phyloP scores from a whole-genome alignment of 2,329 filamentous ascomycete species.

The Colletotrichum coccodes region DNA sequence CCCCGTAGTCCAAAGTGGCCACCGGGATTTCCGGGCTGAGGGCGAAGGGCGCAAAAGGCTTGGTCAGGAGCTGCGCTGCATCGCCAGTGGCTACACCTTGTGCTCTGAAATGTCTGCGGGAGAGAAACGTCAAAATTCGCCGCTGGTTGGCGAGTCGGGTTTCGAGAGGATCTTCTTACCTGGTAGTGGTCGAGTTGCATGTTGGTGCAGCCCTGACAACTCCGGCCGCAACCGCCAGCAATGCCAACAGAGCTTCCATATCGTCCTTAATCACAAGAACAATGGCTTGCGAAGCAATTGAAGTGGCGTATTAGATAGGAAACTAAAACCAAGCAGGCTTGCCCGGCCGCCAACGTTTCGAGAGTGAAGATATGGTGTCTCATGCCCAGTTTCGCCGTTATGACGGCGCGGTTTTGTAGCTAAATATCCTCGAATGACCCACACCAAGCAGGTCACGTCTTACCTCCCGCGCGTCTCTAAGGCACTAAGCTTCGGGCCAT shows the following conservation, averaged over 20 bases:
- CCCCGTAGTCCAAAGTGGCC: slow-evolving; percentile 43
- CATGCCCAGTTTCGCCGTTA: not conserved
- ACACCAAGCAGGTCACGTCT: not conserved
- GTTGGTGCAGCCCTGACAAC: not conserved
- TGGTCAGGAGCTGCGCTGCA: not conserved
- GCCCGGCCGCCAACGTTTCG: not conserved
- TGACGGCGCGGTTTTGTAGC: not conserved
- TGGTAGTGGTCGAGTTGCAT: not conserved
- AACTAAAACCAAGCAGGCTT: not conserved
- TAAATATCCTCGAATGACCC: not conserved
- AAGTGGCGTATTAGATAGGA: not conserved
- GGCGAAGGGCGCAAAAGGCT: slow-evolving; percentile 3
- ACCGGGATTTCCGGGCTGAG: slow-evolving; percentile 13
- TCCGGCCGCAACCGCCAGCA: not conserved
- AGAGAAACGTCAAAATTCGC: not conserved
- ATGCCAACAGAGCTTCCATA: not conserved
- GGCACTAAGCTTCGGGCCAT: not conserved
- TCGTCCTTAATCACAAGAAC: too few relatives aligned
- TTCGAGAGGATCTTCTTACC: not conserved
- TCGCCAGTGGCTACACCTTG: not conserved
- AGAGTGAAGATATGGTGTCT: not conserved
- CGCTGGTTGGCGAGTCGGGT: too few relatives aligned
- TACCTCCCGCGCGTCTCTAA: not conserved
- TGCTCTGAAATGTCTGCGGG: not conserved
- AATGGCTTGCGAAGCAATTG: not conserved